Evolutionary conservation across 192 early-diverging fungal species (phyloP), one percentile per base, ranked within the genome.

Genomic region (Coemansia sp.): DNA sequence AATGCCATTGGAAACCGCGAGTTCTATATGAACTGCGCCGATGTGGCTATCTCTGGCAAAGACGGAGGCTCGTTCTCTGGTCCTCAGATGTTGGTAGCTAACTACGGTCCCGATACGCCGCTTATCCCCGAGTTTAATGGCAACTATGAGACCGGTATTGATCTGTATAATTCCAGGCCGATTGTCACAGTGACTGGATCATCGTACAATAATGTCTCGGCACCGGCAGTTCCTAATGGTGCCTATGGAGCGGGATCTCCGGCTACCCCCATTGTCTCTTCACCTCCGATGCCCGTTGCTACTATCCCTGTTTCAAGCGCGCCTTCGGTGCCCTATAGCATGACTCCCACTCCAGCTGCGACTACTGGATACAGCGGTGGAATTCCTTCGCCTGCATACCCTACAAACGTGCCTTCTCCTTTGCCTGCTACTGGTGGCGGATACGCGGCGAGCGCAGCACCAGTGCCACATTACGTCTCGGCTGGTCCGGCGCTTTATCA

Each of bases 1-100:
- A 91, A 91, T 76, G 85, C 86, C 35, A 73, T 80, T 62, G 90
- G 90, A 14, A 89, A 91, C 72, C 87, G 90, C 55, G 90, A 89
- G 67, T 82, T 86, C 39, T 91, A 91, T 74, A 87, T 86, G 80
- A 86, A 84, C 71, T 90, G 90, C 63, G 86, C 86, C 33, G 88
- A 90, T 39, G 66, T 90, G 23, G 75, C 79, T 26, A 87, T 90
- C 63, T 73, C 44, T 30, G 62, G 46, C 52, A 73, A 42, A 17
- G 26, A 42, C 30, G 43, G 43, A 14, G 39, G 40, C 30, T 64
- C 64, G 30, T 60, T 57, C 70, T 58, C 73, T 23, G 87, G 84
- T 10, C 81, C 80, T 0, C 72, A 80, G 14, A 78, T 86, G 53
- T 61, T 87, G 10, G 74, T 82, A 16, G 84, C 87, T 35, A 88